phyloP scores from a whole-genome alignment of 768 basidiomycete species.

The Suillus paluster region DNA sequence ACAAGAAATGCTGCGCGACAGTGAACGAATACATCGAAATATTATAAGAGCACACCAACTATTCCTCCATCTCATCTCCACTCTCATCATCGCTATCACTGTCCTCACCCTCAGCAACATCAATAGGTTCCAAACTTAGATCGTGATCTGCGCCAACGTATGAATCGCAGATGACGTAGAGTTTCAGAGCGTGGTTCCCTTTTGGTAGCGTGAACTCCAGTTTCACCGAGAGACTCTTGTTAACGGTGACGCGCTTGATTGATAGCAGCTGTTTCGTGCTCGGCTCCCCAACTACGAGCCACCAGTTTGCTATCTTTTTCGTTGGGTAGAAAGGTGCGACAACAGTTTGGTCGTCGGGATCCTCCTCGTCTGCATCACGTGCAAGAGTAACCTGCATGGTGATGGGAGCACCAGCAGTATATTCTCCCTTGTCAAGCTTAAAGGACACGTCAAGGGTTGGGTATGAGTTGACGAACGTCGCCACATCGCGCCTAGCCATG shows the following conservation, averaged over 20 bases:
- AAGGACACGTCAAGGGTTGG: conserved; percentile 93
- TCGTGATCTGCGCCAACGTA: conserved; percentile 94
- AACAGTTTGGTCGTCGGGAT: conserved; percentile 75
- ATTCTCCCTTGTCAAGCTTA: conserved; percentile 85
- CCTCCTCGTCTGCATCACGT: conserved; percentile 81
- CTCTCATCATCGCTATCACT: conserved; percentile 80
- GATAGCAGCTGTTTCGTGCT: conserved; percentile 79
- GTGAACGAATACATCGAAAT: not conserved
- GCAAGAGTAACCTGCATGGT: conserved; percentile 77
- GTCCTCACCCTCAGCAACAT: conserved; percentile 90
- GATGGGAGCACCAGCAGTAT: conserved; percentile 87
- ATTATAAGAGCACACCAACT: not conserved
- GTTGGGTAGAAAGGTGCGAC: conserved; percentile 94
- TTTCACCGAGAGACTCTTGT: conserved; percentile 73
- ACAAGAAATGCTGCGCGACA: not conserved
- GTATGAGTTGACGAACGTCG: conserved; percentile 94
- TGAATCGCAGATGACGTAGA: conserved; percentile 93
- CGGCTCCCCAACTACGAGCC: conserved; percentile 93
- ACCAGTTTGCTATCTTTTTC: conserved; percentile 95
- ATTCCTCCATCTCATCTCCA: conserved; percentile 66
- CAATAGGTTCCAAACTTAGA: conserved; percentile 78
- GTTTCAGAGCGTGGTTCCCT: conserved; percentile 79
- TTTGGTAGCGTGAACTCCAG: conserved; percentile 89
- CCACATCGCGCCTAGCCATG: conserved; percentile 81
- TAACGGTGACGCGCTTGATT: conserved; percentile 85